Evolutionary conservation across 2,329 filamentous ascomycete genomes (phyloP), one percentile per base, ranked within the genome.

Genomic region (Trichoderma aggressivum): DNA sequence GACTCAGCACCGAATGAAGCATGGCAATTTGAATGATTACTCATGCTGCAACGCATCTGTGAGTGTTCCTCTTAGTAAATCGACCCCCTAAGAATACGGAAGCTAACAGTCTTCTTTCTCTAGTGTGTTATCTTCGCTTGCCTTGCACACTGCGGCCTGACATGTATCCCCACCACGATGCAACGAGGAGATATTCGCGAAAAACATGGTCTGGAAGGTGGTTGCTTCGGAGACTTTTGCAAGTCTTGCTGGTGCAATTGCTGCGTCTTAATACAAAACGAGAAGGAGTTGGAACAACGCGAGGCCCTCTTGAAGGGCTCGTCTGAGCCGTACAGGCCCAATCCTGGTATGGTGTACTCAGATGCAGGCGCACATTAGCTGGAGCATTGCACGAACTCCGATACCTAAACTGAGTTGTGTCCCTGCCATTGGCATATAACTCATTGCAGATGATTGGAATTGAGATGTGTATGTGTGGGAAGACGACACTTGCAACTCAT

Each of bases 31-130:
- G 6, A 72, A 81, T 18, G 83, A 81, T 12, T 86, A 84, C 36
- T 82, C 85, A 78, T 79, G 82, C 39, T 78, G 84, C 75, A 86
- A 86, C 77, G 83, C 81, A n/a, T 81, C 81, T 50, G 84, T 86
- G 78, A 30, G 83, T n/a, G 12, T 59, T 30, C 1, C 16, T n/a
- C 5, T 24, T 16, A 7, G 12, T 34, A 24, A 10, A 24, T 6
- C 24, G 2, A 14, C 12, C 3, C n/a, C n/a, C 43, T 10, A 12
- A 21, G 28, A 18, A 34, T 68, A 55, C 18, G 24, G 3, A 36
- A 61, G 11, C 70, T 75, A 68, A 74, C 24, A 21, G 16, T 7
- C 77, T 5, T 14, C 0, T 16, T 3, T 3, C 8, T n/a, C 10
- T 3, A 80, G 84, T 86, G 84, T 74, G 77, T 85, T 1, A 75